Evolutionary conservation across 2,329 filamentous ascomycete species (phyloP).

Genomic region (Cylindrodendrum hubeiense): DNA sequence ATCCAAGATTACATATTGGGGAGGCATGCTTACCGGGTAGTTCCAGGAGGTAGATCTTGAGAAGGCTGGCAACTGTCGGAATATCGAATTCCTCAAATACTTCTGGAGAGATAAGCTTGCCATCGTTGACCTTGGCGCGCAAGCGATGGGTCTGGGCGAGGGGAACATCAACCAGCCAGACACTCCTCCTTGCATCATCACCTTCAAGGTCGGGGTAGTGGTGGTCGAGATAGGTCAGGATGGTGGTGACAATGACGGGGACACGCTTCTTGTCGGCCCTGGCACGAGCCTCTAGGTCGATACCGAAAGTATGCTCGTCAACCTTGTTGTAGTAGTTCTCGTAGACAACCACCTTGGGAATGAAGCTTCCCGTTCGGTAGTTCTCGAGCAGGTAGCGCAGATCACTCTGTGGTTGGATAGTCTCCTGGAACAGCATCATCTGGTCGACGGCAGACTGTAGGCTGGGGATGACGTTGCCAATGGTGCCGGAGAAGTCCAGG

Average conservation of each 20-base stretch:
- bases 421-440: conserved; percentile 99
- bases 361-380: conserved; percentile 93
- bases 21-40: conserved; percentile 78
- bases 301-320: conserved; percentile 97
- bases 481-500: conserved; percentile 95
- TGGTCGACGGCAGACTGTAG: conserved; percentile 96
- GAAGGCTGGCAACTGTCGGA: conserved; percentile 89
- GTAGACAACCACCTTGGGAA: conserved; percentile 91
- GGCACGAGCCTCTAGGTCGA: conserved; percentile 95
- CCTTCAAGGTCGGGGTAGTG: conserved; percentile 98
- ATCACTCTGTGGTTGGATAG: conserved; percentile 92
- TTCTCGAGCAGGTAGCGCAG: conserved; percentile 95
- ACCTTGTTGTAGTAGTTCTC: conserved; percentile 99
- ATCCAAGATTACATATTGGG: not conserved
- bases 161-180: conserved; percentile 95
- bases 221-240: conserved; percentile 94
- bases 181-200: conserved; percentile 89
- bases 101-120: conserved; percentile 81
- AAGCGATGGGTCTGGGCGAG: conserved; percentile 87
- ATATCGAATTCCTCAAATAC: conserved; percentile 90
- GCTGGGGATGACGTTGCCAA: conserved; percentile 97
- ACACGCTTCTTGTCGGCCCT: conserved; percentile 96
- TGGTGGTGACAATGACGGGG: conserved; percentile 89
- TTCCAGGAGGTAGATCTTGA: conserved; percentile 96
- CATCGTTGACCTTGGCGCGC: conserved; percentile 86